Conservation (phyloP, 208 protist species). For the Trichomonas gallinae region DNA sequence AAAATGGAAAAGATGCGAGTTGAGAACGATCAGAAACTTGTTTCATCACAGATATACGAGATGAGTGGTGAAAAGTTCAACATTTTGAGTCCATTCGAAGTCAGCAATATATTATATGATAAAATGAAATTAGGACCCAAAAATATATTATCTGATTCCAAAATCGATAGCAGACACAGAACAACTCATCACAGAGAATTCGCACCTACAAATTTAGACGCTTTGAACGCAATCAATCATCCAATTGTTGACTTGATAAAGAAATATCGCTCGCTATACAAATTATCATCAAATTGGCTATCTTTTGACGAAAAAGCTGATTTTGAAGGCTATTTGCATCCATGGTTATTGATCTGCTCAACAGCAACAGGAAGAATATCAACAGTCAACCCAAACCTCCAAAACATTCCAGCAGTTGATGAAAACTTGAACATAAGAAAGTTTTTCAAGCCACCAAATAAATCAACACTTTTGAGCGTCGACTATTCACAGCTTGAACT, state of each 20-base stretch:
- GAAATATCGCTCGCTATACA: background rate
- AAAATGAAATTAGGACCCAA: background rate
- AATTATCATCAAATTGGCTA: background rate
- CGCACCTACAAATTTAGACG: background rate
- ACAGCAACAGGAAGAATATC: conserved; percentile 12
- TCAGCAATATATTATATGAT: background rate
- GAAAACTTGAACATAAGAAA: background rate
- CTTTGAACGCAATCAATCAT: background rate
- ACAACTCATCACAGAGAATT: background rate
- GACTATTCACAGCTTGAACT: conserved; percentile 15
- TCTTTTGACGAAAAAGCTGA: background rate
- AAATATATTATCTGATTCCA: background rate
- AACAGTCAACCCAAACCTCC: background rate
- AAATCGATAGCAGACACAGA: background rate
- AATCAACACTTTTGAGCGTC: background rate
- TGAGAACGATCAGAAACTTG: too few species aligned
- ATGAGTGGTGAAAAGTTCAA: background rate
- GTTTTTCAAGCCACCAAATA: background rate
- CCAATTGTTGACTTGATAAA: background rate
- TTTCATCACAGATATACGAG: background rate
- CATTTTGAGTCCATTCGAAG: background rate
- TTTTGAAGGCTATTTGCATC: background rate
- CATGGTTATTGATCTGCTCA: background rate
- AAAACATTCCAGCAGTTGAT: background rate
- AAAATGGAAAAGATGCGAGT: background rate